Evolutionary conservation across 1,284 basidiomycete species (phyloP), one percentile per base, ranked within the genome.

Genomic region (Boletus smithii): DNA sequence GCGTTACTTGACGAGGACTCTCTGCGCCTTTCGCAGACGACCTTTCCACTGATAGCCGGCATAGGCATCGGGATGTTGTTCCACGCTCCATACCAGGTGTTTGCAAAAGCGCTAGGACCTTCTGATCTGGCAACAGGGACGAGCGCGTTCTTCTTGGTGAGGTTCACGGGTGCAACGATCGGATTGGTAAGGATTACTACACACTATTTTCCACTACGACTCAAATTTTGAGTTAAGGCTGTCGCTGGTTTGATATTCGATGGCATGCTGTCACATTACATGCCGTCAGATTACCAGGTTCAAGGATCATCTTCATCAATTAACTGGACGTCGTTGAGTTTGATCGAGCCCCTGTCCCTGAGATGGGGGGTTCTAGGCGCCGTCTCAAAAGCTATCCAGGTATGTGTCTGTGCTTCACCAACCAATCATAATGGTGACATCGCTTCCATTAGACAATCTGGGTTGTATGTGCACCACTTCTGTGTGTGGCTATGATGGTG

Each of bases 131-230:
- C 87, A n/a, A 76, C 81, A 34, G 85, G 84, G 23, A 90, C 88
- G 11, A 83, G 85, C 61, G 88, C 86, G 18, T 90, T 91, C 62
- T 90, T 91, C 65, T 73, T 91, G 46, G 85, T 89, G 38, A 75
- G 88, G 35, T 91, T 90, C 67, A 90, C 87, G 31, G 88, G 88
- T 13, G 84, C 88, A 26, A 88, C 87, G 5, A 73, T 85, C 41
- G 88, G 88, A 51, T 65, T 91, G 68, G 88, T 87, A 65, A 58
- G 81, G 66, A 42, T 55, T 38, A 22, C 26, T 42, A 8, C 27
- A 30, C 29, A 18, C 26, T 27, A 39, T 42, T 47, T 34, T 40
- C 49, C 55, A 26, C 37, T 29, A 34, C 48, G 23, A 46, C 34
- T 53, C 48, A 61, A 51, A 40, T 38, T 51, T 32, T 42, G 41